These are phyloP conservation scores for Nicotiana obtusifolia DNA, from an alignment of 257 asterid species.

Conservation along the genomic window DNA sequence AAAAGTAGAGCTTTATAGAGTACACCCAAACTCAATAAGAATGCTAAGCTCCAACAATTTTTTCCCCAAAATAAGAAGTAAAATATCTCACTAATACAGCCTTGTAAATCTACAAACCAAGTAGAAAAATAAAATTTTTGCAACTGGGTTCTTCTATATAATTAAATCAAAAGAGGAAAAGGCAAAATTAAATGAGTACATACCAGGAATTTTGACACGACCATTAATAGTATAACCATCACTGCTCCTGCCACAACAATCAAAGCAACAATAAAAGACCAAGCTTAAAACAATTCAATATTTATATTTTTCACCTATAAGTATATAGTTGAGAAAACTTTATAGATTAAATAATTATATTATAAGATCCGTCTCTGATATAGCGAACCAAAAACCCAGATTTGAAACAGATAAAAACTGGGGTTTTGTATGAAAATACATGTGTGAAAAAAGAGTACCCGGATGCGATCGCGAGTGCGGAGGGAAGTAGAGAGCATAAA, in stretches of 20 bases:
- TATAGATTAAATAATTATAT: not conserved
- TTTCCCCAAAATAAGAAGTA: not conserved
- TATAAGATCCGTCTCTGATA: not conserved
- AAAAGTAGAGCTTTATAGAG: not conserved
- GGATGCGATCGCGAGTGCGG: constrained; percentile 16
- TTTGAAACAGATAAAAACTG: not conserved
- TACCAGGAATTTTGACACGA: constrained; percentile 35
- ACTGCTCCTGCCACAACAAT: constrained; percentile 15
- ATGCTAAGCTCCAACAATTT: not conserved
- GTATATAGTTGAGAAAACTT: not conserved
- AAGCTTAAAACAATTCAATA: not conserved
- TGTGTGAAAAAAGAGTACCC: constrained; percentile 16
- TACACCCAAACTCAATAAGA: not conserved
- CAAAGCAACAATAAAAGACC: not conserved
- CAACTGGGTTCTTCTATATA: not conserved
- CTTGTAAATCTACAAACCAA: not conserved
- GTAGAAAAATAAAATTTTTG: not conserved
- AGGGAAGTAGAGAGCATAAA: constrained; percentile 12
- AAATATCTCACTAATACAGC: not conserved
- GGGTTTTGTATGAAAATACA: not conserved
- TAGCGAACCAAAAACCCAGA: not conserved
- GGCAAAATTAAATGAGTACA: not conserved
- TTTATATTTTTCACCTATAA: not conserved
- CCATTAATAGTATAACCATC: constrained; percentile 35
- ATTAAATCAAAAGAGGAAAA: not conserved